Evolutionary conservation across 1,284 basidiomycete species (phyloP).

Genomic region (Malassezia sympodialis): DNA sequence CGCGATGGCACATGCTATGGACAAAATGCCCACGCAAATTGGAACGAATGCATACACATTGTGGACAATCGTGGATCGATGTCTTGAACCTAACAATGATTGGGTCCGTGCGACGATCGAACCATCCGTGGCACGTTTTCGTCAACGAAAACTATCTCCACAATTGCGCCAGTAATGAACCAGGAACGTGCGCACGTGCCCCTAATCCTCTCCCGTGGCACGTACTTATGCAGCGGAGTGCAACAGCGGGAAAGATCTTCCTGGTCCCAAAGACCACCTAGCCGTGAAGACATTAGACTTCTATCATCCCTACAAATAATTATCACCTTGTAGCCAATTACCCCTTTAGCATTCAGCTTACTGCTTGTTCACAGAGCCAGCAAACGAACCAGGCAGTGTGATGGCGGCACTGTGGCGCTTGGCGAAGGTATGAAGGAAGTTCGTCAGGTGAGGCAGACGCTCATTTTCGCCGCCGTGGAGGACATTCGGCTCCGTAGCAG

Average conservation of each 20-base stretch:
- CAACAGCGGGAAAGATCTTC: too few species aligned
- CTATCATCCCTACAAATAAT: too few species aligned
- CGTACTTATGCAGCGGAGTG: background rate
- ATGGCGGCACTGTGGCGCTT: slow-evolving; percentile 10
- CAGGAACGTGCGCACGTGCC: background rate
- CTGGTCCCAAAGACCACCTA: too few species aligned
- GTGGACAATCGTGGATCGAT: background rate
- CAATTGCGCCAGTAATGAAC: background rate
- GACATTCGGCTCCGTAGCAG: slow-evolving; percentile 7
- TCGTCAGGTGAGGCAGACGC: slow-evolving; percentile 11
- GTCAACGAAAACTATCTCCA: background rate
- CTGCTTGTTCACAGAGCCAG: background rate
- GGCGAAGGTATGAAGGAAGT: slow-evolving; percentile 6
- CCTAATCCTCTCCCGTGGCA: background rate
- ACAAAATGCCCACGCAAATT: slow-evolving; percentile 3
- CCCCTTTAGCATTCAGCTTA: background rate
- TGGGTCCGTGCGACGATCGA: background rate
- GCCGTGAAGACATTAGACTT: too few species aligned
- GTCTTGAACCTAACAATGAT: background rate
- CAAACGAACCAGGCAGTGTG: slow-evolving; percentile 4
- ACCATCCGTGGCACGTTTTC: background rate
- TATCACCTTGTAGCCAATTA: background rate
- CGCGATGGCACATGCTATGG: background rate
- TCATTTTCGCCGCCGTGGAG: background rate
- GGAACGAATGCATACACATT: slow-evolving; percentile 3